A percentile compares a stretch with the other conserved stretches of the same genome.
Conservation (phyloP, 176 grass and related monocot genomes). For the Oryza meridionalis region DNA sequence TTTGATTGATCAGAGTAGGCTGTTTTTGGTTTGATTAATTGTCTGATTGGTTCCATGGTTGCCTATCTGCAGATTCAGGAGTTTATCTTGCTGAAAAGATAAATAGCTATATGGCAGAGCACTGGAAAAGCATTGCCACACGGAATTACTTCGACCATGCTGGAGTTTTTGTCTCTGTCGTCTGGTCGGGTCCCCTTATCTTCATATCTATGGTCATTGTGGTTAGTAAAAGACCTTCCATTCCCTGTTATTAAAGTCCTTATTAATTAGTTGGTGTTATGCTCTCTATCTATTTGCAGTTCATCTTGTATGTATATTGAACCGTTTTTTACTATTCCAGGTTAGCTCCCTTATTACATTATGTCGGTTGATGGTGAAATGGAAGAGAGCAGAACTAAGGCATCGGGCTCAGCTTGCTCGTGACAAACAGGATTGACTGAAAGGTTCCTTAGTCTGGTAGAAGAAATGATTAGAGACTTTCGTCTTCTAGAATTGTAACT, state of each 20-base stretch:
- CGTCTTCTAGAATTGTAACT: slow-evolving; percentile 6
- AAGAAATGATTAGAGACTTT: not conserved
- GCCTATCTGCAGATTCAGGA: slow-evolving; percentile 53
- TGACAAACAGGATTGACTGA: slow-evolving; percentile 52
- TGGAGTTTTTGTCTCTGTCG: slow-evolving; percentile 68
- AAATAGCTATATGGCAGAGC: slow-evolving; percentile 53
- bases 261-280: not conserved
- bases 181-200: slow-evolving; percentile 78
- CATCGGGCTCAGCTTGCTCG: slow-evolving; percentile 52
- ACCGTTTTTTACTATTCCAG: slow-evolving; percentile 31
- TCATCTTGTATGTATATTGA: slow-evolving; percentile 17
- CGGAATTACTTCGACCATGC: slow-evolving; percentile 63
- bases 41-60: slow-evolving; percentile 25
- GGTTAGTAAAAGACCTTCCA: slow-evolving; percentile 47
- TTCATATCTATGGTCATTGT: slow-evolving; percentile 55
- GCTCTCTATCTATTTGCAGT: not conserved
- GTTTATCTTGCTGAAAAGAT: slow-evolving; percentile 74
- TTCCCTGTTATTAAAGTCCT: not conserved
- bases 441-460: not conserved
- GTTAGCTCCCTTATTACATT: slow-evolving; percentile 64
- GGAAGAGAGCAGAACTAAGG: slow-evolving; percentile 74
- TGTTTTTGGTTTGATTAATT: no score
- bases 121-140: slow-evolving; percentile 63
- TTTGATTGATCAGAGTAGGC: not conserved
- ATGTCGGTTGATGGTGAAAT: slow-evolving; percentile 69